Percentiles rank a stretch among this genome's conserved stretches.
These are phyloP conservation scores for Amphichorda felina DNA, from an alignment of 2,329 filamentous ascomycete species.

Conservation along the genomic window DNA sequence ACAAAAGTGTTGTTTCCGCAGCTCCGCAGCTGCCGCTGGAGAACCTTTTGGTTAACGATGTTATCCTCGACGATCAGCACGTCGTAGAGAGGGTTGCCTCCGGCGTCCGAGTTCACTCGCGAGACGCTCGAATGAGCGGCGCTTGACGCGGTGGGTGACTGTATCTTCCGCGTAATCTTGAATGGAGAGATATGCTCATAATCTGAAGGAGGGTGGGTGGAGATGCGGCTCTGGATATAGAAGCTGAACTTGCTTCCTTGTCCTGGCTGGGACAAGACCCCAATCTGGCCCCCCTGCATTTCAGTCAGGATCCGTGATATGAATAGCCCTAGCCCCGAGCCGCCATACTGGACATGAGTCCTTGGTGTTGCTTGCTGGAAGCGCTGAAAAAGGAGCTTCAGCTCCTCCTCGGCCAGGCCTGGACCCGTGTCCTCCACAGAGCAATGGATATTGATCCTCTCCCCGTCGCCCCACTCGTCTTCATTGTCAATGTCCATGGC, in stretches of 20 bases:
- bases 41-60: conserved; percentile 52
- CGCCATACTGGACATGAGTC: conserved; percentile 62
- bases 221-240: conserved; percentile 58
- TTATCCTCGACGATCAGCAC: conserved; percentile 59
- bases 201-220: conserved; percentile 23
- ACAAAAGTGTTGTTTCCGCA: conserved; percentile 49
- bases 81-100: conserved; percentile 26
- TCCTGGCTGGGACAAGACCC: conserved; percentile 54
- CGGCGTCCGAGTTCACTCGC: too few relatives aligned
- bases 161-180: conserved; percentile 19
- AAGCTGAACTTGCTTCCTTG: conserved; percentile 67
- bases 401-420: conserved; percentile 52
- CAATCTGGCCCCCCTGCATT: conserved; percentile 67
- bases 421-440: conserved; percentile 61
- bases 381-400: conserved; percentile 53
- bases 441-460: conserved; percentile 61
- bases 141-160: conserved; percentile 2
- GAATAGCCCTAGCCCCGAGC: conserved; percentile 60
- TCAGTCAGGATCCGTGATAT: conserved; percentile 67
- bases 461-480: conserved; percentile 59
- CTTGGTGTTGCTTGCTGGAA: conserved; percentile 58
- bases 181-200: conserved; percentile 22
- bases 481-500: conserved; percentile 31
- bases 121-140: too few relatives aligned
- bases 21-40: conserved; percentile 49